phyloP scores from a whole-genome alignment of 169 alveolate genomes.

The Eimeria acervulina region DNA sequence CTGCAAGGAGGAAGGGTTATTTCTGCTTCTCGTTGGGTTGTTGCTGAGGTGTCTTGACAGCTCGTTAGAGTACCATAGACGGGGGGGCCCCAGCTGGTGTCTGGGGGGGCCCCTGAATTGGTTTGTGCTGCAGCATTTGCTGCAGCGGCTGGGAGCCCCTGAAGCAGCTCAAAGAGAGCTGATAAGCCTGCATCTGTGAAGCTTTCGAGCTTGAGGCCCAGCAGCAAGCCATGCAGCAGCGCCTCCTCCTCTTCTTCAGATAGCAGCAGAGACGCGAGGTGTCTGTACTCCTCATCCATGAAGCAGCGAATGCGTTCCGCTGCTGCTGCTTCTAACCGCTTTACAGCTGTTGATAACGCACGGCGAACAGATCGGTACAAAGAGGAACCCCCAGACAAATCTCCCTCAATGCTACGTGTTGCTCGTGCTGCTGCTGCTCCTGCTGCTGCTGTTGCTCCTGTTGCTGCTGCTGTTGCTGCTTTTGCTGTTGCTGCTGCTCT shows the following conservation, averaged over 20 bases:
- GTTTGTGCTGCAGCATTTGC: background rate
- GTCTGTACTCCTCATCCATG: background rate
- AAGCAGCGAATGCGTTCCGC: background rate
- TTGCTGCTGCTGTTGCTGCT: background rate
- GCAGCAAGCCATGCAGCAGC: background rate
- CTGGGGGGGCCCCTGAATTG: constrained; percentile 26
- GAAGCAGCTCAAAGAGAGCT: background rate
- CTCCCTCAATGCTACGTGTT: too few relatives aligned
- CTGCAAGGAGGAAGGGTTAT: background rate
- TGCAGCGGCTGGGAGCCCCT: constrained; percentile 1
- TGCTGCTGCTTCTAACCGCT: background rate
- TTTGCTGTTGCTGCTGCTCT: background rate
- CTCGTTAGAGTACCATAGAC: too few relatives aligned
- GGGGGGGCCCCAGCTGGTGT: constrained; percentile 28
- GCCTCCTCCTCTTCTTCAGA: background rate
- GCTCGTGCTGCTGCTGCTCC: background rate
- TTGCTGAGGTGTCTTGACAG: background rate
- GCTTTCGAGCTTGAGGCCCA: background rate
- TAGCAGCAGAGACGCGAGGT: background rate
- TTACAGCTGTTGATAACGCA: background rate
- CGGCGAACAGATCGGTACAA: background rate
- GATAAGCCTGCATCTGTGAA: background rate
- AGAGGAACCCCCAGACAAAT: too few relatives aligned
- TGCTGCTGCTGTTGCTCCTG: constrained; percentile 1
- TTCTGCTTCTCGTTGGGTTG: background rate